These are phyloP conservation scores for Colletotrichum spaethianum DNA, from an alignment of 2,329 filamentous ascomycete species.

Conservation along the genomic window DNA sequence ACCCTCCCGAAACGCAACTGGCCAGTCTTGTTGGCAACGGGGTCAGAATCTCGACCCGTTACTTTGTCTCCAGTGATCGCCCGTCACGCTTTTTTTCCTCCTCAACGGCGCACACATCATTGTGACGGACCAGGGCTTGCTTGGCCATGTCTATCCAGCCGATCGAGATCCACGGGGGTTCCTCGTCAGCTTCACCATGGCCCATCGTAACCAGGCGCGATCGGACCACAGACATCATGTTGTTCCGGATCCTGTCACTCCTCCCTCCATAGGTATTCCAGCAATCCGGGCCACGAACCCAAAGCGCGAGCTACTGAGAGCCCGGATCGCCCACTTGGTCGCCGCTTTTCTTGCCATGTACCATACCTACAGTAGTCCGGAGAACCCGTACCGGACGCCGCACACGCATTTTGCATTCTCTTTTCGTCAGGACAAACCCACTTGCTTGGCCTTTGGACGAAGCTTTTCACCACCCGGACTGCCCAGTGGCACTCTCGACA, in stretches of 20 bases:
- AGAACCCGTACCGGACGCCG: conserved; percentile 1
- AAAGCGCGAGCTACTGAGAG: conserved; percentile 5
- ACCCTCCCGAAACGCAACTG: neutral
- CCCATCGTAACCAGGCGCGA: neutral
- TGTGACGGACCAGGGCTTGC: neutral
- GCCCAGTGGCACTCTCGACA: neutral
- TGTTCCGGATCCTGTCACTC: neutral
- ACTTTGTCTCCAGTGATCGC: conserved; percentile 19
- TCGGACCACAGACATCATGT: neutral
- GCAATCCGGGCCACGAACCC: neutral
- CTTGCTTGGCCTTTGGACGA: conserved; percentile 5
- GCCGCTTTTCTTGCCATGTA: neutral
- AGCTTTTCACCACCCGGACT: conserved; percentile 10
- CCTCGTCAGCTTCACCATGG: neutral
- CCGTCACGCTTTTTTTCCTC: neutral
- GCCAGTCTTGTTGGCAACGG: neutral
- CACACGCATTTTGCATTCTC: conserved; percentile 1
- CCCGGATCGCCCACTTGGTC: neutral
- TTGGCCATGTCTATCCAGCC: neutral
- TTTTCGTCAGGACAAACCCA: conserved; percentile 14
- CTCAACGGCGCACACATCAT: neutral
- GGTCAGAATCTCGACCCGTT: conserved; percentile 4
- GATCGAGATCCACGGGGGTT: conserved; percentile 16
- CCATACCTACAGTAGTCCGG: neutral
- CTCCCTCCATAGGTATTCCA: neutral